Conservation (phyloP, 2,329 filamentous ascomycete species). For the Massarina eburnea region DNA sequence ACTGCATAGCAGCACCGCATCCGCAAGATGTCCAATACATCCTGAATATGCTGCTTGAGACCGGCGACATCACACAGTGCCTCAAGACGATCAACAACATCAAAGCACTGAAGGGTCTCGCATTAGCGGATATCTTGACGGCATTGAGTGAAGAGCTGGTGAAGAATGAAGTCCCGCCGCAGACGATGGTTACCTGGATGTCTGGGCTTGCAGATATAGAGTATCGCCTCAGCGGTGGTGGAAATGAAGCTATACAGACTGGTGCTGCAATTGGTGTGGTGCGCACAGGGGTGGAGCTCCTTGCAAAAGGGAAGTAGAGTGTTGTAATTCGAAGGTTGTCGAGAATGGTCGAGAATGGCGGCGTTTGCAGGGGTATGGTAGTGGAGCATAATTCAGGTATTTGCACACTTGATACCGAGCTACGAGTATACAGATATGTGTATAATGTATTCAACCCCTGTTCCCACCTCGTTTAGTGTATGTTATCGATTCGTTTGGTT, state of each 20-base stretch:
- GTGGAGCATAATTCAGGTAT: neutral
- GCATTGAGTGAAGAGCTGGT: slow-evolving; percentile 79
- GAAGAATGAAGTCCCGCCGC: slow-evolving; percentile 78
- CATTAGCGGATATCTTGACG: slow-evolving; percentile 90
- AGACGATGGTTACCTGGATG: slow-evolving; percentile 89
- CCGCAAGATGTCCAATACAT: slow-evolving; percentile 86
- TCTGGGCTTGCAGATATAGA: slow-evolving; percentile 91
- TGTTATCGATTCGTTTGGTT: neutral
- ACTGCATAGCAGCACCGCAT: slow-evolving; percentile 93
- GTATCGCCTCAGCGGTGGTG: slow-evolving; percentile 84
- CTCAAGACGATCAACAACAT: slow-evolving; percentile 84
- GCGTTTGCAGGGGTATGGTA: too few relatives aligned
- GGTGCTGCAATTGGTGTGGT: slow-evolving; percentile 90
- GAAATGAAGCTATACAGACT: slow-evolving; percentile 85
- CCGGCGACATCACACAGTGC: slow-evolving; percentile 85
- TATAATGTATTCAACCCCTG: neutral
- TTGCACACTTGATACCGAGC: neutral
- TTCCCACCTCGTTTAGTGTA: neutral
- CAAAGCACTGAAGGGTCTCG: slow-evolving; percentile 82
- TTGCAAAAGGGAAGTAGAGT: slow-evolving; percentile 29
- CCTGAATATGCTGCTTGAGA: slow-evolving; percentile 77
- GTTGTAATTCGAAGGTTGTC: neutral
- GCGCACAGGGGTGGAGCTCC: slow-evolving; percentile 78
- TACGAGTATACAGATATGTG: neutral
- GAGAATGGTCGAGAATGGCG: neutral